Evolutionary conservation across 805 yeast genomes (phyloP).

Genomic region (Diddensiella caesifluorescens): DNA sequence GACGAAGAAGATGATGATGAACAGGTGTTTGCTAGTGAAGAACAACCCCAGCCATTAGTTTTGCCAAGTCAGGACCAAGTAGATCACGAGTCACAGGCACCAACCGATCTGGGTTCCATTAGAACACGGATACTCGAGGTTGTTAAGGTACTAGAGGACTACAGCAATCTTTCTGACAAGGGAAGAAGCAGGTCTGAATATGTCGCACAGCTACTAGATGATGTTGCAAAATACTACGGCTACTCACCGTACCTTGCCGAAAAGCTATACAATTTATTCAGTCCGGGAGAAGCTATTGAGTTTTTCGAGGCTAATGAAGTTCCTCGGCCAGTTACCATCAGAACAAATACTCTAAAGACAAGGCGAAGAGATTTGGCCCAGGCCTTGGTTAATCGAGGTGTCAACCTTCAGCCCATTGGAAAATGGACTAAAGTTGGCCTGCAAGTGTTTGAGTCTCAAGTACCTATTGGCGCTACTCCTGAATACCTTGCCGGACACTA

Average conservation of each 20-base stretch:
- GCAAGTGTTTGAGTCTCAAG: slow-evolving; percentile 96
- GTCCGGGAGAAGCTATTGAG: slow-evolving; percentile 96
- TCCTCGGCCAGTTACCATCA: slow-evolving; percentile 90
- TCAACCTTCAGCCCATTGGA: slow-evolving; percentile 94
- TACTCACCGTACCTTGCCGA: slow-evolving; percentile 89
- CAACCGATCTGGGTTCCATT: slow-evolving; percentile 72
- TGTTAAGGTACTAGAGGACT: slow-evolving; percentile 88
- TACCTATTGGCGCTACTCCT: slow-evolving; percentile 99
- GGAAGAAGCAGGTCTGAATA: slow-evolving; percentile 85
- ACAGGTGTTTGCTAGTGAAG: slow-evolving; percentile 19
- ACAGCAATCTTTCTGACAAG: slow-evolving; percentile 73
- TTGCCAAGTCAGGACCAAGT: slow-evolving; percentile 68
- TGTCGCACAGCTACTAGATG: slow-evolving; percentile 68
- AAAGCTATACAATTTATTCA: slow-evolving; percentile 82
- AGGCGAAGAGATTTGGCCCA: slow-evolving; percentile 96
- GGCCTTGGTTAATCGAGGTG: slow-evolving; percentile 91
- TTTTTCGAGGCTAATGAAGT: slow-evolving; percentile 98
- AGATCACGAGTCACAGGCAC: slow-evolving; percentile 40
- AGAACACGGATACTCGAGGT: slow-evolving; percentile 95
- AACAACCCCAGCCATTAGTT: slow-evolving; percentile 42
- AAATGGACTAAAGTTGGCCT: slow-evolving; percentile 98
- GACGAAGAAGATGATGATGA: slow-evolving; percentile 20
- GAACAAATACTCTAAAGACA: slow-evolving; percentile 94
- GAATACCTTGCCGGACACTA: slow-evolving; percentile 98
- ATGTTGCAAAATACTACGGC: slow-evolving; percentile 90